Percentiles rank a stretch among this genome's conserved stretches.
Evolutionary conservation across 2,329 filamentous ascomycete genomes (phyloP).

Genomic region (Periconia sp.): DNA sequence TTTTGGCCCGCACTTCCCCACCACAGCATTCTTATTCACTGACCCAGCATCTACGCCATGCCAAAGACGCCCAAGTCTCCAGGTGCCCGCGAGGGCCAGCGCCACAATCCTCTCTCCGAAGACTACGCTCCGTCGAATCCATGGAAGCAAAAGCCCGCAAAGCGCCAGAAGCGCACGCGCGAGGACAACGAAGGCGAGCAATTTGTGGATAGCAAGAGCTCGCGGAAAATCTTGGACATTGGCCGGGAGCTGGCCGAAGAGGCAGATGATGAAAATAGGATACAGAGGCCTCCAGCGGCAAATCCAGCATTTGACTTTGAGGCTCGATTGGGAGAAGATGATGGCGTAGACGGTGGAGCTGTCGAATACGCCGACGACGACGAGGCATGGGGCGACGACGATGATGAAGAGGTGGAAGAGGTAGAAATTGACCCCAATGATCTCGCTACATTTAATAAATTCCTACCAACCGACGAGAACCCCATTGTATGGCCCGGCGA

Average conservation of each 20-base stretch:
- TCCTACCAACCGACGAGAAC: constrained; percentile 77
- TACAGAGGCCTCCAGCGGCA: constrained; percentile 49
- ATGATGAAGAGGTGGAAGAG: constrained; percentile 72
- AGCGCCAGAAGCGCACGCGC: constrained; percentile 64
- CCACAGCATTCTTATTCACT: not conserved
- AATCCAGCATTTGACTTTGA: constrained; percentile 81
- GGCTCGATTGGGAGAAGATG: constrained; percentile 68
- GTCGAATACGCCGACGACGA: constrained; percentile 58
- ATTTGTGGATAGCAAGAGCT: constrained; percentile 88
- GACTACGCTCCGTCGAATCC: constrained; percentile 76
- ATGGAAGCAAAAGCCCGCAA: constrained; percentile 68
- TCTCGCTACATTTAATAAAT: constrained; percentile 88
- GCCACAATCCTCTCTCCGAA: constrained; percentile 90
- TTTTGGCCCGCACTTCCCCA: constrained; percentile 9
- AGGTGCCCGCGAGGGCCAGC: constrained; percentile 64
- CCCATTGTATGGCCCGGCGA: constrained; percentile 73
- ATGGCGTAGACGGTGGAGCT: constrained; percentile 54
- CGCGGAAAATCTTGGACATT: constrained; percentile 85
- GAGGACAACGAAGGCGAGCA: constrained; percentile 66
- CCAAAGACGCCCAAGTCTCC: constrained; percentile 72
- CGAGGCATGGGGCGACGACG: constrained; percentile 78
- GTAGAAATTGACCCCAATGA: constrained; percentile 87
- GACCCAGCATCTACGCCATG: constrained; percentile 58
- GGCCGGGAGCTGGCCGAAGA: constrained; percentile 89
- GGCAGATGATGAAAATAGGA: constrained; percentile 63